Base-by-base conservation (phyloP, 129 eudicot genomes). In the Ambrosia artemisiifolia region DNA sequence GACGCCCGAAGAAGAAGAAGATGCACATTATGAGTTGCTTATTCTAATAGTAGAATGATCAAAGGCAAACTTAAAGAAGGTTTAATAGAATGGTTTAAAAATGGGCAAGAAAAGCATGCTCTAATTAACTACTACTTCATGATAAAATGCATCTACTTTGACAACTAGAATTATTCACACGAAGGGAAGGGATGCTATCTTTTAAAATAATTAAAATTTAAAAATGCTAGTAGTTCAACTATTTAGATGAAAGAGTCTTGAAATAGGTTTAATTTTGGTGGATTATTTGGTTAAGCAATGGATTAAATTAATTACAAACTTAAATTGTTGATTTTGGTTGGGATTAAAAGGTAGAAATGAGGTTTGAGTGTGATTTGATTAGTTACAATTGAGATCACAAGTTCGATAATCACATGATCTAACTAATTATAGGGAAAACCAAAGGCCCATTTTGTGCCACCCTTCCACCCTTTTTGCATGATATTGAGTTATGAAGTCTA, bases 221-320 rank as follows among this genome's bases (percentile, higher is more conserved):
- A 40, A 40, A 40, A 40, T 40, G 44, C 44, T 40, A 40, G 44
- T 40, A 40, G 44, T 10, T 40, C 81, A 79, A 73, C 63, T 67
- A 74, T 50, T 51, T 75, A 74, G 82, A 74, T 75, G 53, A 59
- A 76, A 63, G 83, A 79, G 85, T 50, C 49, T 74, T 50, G 33
- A 63, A 71, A 67, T 79, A 81, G 96, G 88, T 83, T 79, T 63
- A 77, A 72, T 62, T 85, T 87, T 84, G 87, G 86, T 90, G 87
- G 82, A 40, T 85, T 44, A 70, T 81, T 74, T 81, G 85, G 94
- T 90, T 81, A 80, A 78, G 42, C 38, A 76, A 82, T 74, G 57
- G 82, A 69, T 67, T 68, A 65, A 65, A 64, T 53, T 64, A 74
- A 63, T 38, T 36, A 20, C 2, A 64, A 50, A 56, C 65, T 65